Evolutionary conservation across 441 rosid species (phyloP), one percentile per base, ranked within the genome.

Genomic region (Arabidopsis hybrid): DNA sequence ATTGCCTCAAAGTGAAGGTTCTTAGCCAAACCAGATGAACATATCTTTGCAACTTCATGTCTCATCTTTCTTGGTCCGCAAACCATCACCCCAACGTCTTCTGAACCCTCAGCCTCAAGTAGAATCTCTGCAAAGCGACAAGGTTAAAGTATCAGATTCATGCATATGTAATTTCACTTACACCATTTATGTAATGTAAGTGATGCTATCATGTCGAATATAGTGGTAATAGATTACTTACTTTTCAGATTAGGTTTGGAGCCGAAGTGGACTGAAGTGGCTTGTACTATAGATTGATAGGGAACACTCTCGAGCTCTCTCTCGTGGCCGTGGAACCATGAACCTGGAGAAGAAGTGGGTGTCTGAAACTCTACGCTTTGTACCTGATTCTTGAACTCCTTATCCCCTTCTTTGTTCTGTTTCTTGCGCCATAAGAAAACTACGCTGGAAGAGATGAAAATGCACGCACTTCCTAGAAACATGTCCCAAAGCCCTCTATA

Each of bases 61-160:
- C 87, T 75, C 89, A 85, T 86, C 56, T 77, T 68, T 71, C 73
- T 81, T 6, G 93, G 89, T 0, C 89, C 88, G 39, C 90, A 80
- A 7, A 78, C 91, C 58, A 83, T 58, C 42, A 85, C 89, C 12
- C 87, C 93, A 7, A 81, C 83, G 46, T 77, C 82, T 59, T 57
- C 61, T 7, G 78, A 65, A 60, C 81, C 89, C 74, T 87, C 76
- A 18, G 81, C 34, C 2, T 78, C 87, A 16, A 70, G 43, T 17
- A 85, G 40, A 26, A 83, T 70, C 79, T 66, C 89, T 88, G 75
- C 56, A 61, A 66, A 55, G 50, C 36, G 2, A 11, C 1, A 32
- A 38, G 4, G 1, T 51, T 52, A 2, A 2, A 46, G n/a, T 21
- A 35, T 64, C 34, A 64, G 65, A 2, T 64, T 64, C 49, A 35